Evolutionary conservation across 2,329 filamentous ascomycete species (phyloP), one percentile per base, ranked within the genome.

Genomic region (Fusarium odoratissimum): DNA sequence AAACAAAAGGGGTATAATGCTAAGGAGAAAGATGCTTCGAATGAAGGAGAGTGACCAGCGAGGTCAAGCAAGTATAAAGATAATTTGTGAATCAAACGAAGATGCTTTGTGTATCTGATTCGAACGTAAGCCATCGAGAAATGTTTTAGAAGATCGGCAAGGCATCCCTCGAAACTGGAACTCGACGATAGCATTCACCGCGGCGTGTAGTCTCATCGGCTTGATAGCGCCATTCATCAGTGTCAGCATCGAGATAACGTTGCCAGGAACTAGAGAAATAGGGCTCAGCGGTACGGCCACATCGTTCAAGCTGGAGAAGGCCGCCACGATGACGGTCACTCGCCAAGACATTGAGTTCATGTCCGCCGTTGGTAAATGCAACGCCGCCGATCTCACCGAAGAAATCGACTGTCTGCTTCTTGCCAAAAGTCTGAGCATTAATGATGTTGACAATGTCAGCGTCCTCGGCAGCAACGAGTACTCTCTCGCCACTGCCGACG

Each of bases 381-480:
- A 93, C 83, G 23, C 93, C 93, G 12, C 89, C 92, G 66, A 94
- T 89, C 76, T 93, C 91, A 40, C 93, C 92, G 79, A 95, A 94
- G 61, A 95, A 87, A 68, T 93, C 91, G 14, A 95, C 82, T 0
- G 88, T 89, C 80, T 95, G 93, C 79, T 90, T 90, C n/a, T 86
- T 86, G 28, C 84, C 80, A 75, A 91, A 93, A 0, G 85, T 90
- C 75, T 88, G 84, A 1, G 90, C 91, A 72, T 95, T 90, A 73
- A 95, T 91, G 49, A 95, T 84, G 78, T 88, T 91, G 77, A 95
- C 82, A 64, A 89, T 89, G 78, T 95, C 93, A 38, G 93, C 92
- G 77, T 93, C 91, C 80, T 95, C 93, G 5, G 92, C 92, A 5
- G 91, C 91, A 16, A 94, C 87, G 17, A 95, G 85, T 3, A 93